Percentiles rank a stretch among this genome's conserved stretches.
Conservation (phyloP, 345 rosid species). For the Acer negundo region DNA sequence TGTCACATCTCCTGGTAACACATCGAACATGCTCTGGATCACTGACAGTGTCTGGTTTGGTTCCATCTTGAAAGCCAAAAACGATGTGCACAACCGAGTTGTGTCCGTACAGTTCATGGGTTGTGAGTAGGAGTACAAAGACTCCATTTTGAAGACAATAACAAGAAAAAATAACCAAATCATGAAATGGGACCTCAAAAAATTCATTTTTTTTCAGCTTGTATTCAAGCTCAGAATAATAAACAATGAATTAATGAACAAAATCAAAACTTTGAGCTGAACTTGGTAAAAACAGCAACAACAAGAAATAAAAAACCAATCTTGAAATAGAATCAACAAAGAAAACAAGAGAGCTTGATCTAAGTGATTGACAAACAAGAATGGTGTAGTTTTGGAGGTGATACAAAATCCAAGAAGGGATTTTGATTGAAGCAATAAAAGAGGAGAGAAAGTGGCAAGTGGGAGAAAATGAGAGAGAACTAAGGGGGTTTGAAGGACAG, state of each 20-base stretch:
- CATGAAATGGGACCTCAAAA: constrained; percentile 25
- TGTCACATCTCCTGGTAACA: constrained; percentile 61
- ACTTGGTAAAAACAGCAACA: background rate
- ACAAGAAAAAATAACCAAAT: constrained; percentile 26
- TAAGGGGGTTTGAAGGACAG: constrained; percentile 27
- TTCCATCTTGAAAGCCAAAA: constrained; percentile 76
- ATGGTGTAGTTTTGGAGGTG: background rate
- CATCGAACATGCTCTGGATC: constrained; percentile 95
- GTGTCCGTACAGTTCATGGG: constrained; percentile 91
- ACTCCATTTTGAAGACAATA: constrained; percentile 20
- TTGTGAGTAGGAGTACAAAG: constrained; percentile 37
- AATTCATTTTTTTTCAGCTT: constrained; percentile 37
- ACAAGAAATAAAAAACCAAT: background rate
- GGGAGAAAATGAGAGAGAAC: background rate
- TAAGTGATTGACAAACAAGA: background rate
- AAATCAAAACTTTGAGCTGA: background rate
- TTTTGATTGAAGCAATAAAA: background rate
- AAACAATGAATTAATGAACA: too few species aligned
- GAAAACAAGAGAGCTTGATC: background rate
- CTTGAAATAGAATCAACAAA: background rate
- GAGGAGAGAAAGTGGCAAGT: background rate
- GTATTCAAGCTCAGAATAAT: background rate
- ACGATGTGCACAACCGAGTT: constrained; percentile 74
- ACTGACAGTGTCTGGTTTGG: constrained; percentile 57
- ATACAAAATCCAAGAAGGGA: background rate